Evolutionary conservation across 2,329 filamentous ascomycete species (phyloP).

Genomic region (Hymenoscyphus linearis): DNA sequence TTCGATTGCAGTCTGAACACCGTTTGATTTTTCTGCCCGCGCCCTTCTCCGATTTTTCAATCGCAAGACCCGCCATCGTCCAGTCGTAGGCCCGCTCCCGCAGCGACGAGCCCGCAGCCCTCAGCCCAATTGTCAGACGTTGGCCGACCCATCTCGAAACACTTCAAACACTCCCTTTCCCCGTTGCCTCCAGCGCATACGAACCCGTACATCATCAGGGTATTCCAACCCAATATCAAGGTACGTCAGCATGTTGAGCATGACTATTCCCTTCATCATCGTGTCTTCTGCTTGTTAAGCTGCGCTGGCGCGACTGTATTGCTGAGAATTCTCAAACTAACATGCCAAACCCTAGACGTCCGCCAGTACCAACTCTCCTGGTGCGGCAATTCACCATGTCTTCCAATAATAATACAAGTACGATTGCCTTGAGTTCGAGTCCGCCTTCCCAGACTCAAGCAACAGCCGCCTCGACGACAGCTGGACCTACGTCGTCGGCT

Average conservation of each 20-base stretch:
- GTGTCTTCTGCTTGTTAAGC: background rate
- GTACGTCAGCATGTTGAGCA: constrained; percentile 13
- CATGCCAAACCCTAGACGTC: constrained; percentile 18
- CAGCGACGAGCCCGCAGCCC: background rate
- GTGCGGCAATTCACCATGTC: constrained; percentile 16
- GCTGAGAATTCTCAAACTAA: constrained; percentile 18
- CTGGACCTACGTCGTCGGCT: constrained; percentile 8
- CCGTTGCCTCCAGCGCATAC: background rate
- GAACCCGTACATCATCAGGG: background rate
- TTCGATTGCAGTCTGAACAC: constrained; percentile 25
- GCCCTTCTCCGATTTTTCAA: constrained; percentile 5
- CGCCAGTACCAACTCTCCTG: constrained; percentile 17
- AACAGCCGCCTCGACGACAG: constrained; percentile 18
- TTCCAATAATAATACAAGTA: constrained; percentile 25
- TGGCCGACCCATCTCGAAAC: constrained; percentile 22
- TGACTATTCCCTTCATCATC: background rate
- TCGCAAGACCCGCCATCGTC: background rate
- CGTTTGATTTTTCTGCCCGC: background rate
- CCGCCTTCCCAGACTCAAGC: constrained; percentile 13
- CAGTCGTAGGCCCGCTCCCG: constrained; percentile 3
- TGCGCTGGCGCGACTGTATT: constrained; percentile 4
- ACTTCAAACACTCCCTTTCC: background rate
- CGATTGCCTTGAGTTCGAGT: constrained; percentile 14
- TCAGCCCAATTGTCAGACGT: constrained; percentile 9
- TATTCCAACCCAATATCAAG: constrained; percentile 8